Evolutionary conservation across 129 eudicot genomes (phyloP), one percentile per base, ranked within the genome.

Genomic region (Solidago caesia): DNA sequence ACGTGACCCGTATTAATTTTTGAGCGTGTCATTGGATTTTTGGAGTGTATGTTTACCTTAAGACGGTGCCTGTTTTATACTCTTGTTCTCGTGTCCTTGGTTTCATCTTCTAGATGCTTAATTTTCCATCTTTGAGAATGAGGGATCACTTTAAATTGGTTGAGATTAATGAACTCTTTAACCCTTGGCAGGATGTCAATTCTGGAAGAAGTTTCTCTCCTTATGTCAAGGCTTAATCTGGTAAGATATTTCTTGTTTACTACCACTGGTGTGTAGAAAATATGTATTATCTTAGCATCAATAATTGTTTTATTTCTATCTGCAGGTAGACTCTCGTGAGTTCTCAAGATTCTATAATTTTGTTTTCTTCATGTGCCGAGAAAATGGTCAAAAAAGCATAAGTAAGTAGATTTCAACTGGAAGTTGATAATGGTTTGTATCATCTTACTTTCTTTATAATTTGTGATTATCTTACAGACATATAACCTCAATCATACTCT

Each of bases 331-430:
- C 71, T 86, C 77, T 80, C 77, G 77, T 7, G 96, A 90, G 85
- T 93, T 90, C 72, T 79, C 89, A 39, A 85, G 89, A 75, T 93
- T 93, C 79, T 90, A 93, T 80, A 87, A 79, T 77, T 93, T 93
- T 86, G 96, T 90, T 46, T 90, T 88, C 83, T 86, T 93, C 85
- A 80, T 93, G 62, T 90, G 87, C 74, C 86, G 96, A 63, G 97
- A 93, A 80, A 88, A 83, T 75, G 87, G 92, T 73, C 98, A 93
- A 79, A 93, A 86, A 79, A 90, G 78, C 74, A 90, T 93, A 66
- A 81, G 98, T 92, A 85, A 86, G 96, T 14, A 29, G 21, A 33
- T 63, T 7, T n/a, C 16, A 44, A 62, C 26, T 4, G 48, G 12
- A 57, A 58, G 46, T 25, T 67, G 44, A 61, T 7, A 15, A 58